A percentile compares a stretch with the other conserved stretches of the same genome.
phyloP scores from a whole-genome alignment of 805 yeast genomes.

The Candida montana region DNA sequence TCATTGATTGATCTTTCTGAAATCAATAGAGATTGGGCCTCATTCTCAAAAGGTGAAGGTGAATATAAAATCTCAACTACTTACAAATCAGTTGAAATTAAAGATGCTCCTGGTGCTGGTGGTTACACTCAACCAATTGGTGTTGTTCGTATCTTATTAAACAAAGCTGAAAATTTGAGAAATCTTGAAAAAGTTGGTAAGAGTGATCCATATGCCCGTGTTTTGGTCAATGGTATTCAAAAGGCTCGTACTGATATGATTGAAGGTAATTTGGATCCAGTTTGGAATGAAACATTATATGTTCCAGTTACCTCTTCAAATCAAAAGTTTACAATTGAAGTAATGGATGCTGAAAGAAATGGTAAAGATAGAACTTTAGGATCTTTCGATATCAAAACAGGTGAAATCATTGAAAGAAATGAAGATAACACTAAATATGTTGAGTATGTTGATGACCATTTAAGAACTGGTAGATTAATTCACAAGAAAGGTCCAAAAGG shows the following conservation, averaged over 20 bases:
- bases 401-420: slow-evolving; percentile 59
- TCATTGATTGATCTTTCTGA: slow-evolving; percentile 70
- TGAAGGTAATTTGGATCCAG: slow-evolving; percentile 68
- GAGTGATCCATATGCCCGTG: slow-evolving; percentile 85
- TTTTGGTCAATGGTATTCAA: slow-evolving; percentile 70
- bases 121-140: slow-evolving; percentile 96
- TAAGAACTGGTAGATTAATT: slow-evolving; percentile 57
- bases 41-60: slow-evolving; percentile 64
- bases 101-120: slow-evolving; percentile 60
- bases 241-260: slow-evolving; percentile 71
- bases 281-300: slow-evolving; percentile 79
- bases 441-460: slow-evolving; percentile 50
- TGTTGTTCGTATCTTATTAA: slow-evolving; percentile 68
- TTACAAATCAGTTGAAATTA: slow-evolving; percentile 85
- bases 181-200: slow-evolving; percentile 87
- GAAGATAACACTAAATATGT: slow-evolving; percentile 52
- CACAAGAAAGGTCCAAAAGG: slow-evolving; percentile 85
- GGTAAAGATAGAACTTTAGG: slow-evolving; percentile 89
- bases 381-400: slow-evolving; percentile 62
- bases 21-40: slow-evolving; percentile 74
- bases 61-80: slow-evolving; percentile 61
- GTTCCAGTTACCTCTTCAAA: slow-evolving; percentile 77
- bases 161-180: slow-evolving; percentile 66
- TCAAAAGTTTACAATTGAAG: slow-evolving; percentile 80
- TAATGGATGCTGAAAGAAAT: slow-evolving; percentile 80